These are phyloP conservation scores for Globisporangium rhizosaccharum DNA, from an alignment of 352 stramenopile genomes.

Conservation along the genomic window DNA sequence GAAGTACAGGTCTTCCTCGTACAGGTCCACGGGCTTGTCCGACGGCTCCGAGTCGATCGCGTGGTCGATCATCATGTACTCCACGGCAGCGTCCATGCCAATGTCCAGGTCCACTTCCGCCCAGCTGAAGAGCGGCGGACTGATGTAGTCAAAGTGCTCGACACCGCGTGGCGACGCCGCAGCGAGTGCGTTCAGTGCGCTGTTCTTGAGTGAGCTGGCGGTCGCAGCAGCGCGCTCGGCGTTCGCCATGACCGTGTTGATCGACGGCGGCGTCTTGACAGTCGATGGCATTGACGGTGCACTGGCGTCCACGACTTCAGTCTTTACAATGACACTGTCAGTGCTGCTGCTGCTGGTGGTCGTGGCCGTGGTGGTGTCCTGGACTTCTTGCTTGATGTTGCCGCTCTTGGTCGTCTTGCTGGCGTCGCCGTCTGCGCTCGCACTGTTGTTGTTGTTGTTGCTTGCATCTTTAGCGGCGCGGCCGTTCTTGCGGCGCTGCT, in stretches of 20 bases:
- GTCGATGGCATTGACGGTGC: neutral
- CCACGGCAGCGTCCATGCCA: constrained; percentile 58
- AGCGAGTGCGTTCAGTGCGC: neutral
- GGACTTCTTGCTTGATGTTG: constrained; percentile 8
- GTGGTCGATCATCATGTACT: constrained; percentile 75
- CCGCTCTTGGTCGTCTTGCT: neutral
- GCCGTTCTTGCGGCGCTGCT: constrained; percentile 70
- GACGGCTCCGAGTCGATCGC: constrained; percentile 74
- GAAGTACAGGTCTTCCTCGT: constrained; percentile 76
- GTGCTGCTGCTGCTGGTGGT: neutral
- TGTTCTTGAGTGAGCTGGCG: constrained; percentile 15
- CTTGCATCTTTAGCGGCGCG: constrained; percentile 6
- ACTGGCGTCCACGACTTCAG: neutral
- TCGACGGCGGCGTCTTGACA: constrained; percentile 1
- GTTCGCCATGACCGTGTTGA: constrained; percentile 19
- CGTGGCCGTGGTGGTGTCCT: no score
- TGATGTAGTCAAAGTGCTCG: constrained; percentile 30
- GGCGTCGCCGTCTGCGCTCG: neutral
- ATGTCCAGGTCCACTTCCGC: constrained; percentile 73
- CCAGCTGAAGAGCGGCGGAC: constrained; percentile 49
- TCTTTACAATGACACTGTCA: neutral
- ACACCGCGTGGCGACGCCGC: constrained; percentile 34
- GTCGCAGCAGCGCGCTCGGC: constrained; percentile 6
- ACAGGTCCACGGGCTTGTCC: constrained; percentile 67
- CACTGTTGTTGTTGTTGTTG: constrained; percentile 16